Evolutionary conservation across 1,284 basidiomycete genomes (phyloP), one percentile per base, ranked within the genome.

Genomic region (Entoloma clypeatum): DNA sequence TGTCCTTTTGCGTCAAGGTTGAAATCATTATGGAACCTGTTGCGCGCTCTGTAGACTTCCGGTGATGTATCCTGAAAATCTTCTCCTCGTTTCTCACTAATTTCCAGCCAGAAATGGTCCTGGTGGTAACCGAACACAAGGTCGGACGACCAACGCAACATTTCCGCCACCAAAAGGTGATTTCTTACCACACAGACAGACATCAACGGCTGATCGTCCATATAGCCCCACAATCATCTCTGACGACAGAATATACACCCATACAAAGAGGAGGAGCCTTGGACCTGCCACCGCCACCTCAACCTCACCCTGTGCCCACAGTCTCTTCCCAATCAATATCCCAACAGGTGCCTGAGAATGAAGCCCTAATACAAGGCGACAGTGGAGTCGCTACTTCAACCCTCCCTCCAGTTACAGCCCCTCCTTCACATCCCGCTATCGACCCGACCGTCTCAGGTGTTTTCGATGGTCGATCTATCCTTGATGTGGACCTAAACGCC

Each of bases 201-300:
- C 9, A 36, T 25, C 11, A 2, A 23, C 27, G 27, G 13, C 42
- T 18, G 33, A 27, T 16, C 17, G 7, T 17, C 7, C 8, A n/a
- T 31, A 11, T 37, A 65, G 67, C 67, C 18, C 69, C 72, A 7
- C 73, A 69, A 33, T 79, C 81, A 1, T 76, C 85, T 44, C 70
- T 92, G 40, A 90, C 90, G 13, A 93, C 92, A 7, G 92, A 95
- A 64, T 94, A 95, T 62, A 92, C 85, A 0, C 89, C 88, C 6
- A 79, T 84, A n/a, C 77, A 87, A 45, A 74, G 91, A 31, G 82
- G 80, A 6, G 74, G 67, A 13, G 58, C 65, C n/a, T n/a, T n/a
- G n/a, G n/a, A 36, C 51, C 60, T 13, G 44, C 39, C 19, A 50
- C 56, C 23, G 45, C 58, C 23, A 29, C 44, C 9, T 45, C 41